Evolutionary conservation across 2,329 filamentous ascomycete genomes (phyloP), one percentile per base, ranked within the genome.

Genomic region (Ophiostoma australiae): DNA sequence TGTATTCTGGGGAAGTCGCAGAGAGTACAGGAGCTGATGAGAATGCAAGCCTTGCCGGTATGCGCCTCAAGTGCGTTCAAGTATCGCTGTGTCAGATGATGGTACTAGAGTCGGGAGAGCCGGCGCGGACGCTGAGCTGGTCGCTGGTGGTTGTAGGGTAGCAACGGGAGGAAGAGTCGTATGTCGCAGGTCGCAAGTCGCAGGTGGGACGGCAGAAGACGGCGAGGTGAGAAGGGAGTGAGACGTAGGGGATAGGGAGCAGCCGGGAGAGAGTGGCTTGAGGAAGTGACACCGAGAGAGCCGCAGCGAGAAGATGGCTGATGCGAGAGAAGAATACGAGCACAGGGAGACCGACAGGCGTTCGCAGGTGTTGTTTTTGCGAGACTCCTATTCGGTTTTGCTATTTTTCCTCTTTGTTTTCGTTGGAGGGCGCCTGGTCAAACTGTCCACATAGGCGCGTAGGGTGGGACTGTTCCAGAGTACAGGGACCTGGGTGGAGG

Each of bases 401-500:
- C 13, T 35, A 10, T 35, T 35, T 65, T 65, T 65, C 33, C 61
- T 65, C 33, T 65, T 35, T 65, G 31, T 35, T 65, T 35, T 35
- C 31, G 61, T 37, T 65, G 31, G 33, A 65, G 61, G 61, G 61
- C 33, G 61, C 61, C 61, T 65, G 61, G 61, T 65, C 61, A 63
- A 61, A 63, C 58, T 63, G 31, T 58, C 52, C 52, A 58, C 52
- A 35, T 65, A 65, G 31, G 61, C 61, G 61, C 61, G 61, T 15
- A 44, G 66, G 23, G 39, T 33, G 66, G 66, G 66, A 44, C 66
- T 68, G 66, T 68, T 68, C 39, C 66, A 58, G 41, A 68, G 39
- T 63, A 63, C 58, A 63, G 58, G 58, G 58, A 63, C n/a, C n/a
- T 35, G 31, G 13, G 15, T 63, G 31, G 27, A 33, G 58, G 31